phyloP scores from a whole-genome alignment of 805 yeast species.

The Candida silvicultrix region DNA sequence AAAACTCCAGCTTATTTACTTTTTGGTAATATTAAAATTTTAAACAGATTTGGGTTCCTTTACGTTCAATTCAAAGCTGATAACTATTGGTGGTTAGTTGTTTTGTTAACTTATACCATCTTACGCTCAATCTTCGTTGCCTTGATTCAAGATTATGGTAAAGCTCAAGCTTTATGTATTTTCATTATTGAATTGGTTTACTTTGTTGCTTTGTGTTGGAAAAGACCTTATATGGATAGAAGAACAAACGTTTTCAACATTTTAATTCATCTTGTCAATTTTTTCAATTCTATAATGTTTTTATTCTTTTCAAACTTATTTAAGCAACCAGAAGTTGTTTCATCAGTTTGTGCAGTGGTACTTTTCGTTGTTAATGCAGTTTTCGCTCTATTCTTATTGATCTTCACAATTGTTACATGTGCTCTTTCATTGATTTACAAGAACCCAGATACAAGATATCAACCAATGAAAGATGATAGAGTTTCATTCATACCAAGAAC shows the following conservation, averaged over 20 bases:
- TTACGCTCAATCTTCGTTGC: constrained; percentile 81
- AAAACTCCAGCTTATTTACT: constrained; percentile 90
- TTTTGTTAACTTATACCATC: constrained; percentile 59
- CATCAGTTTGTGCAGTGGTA: constrained; percentile 87
- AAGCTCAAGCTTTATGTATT: constrained; percentile 71
- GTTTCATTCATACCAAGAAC: constrained; percentile 84
- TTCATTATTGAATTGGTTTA: constrained; percentile 72
- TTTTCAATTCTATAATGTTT: constrained; percentile 80
- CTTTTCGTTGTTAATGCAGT: constrained; percentile 86
- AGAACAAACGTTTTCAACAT: constrained; percentile 93
- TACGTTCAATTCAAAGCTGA: constrained; percentile 90
- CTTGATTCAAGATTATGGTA: constrained; percentile 74
- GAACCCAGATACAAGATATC: constrained; percentile 93
- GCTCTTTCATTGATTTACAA: constrained; percentile 74
- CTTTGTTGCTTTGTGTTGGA: constrained; percentile 57
- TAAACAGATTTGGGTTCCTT: constrained; percentile 87
- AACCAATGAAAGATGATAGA: constrained; percentile 95
- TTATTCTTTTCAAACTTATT: constrained; percentile 83
- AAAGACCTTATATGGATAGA: constrained; percentile 90
- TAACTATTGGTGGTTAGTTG: constrained; percentile 73
- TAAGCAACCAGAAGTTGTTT: constrained; percentile 79
- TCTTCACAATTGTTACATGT: constrained; percentile 87
- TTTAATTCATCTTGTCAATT: constrained; percentile 70
- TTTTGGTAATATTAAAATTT: constrained; percentile 73
- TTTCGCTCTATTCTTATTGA: constrained; percentile 72